These are phyloP conservation scores for Rhododendron griersonianum DNA, from an alignment of 148 eudicot species.

Conservation along the genomic window DNA sequence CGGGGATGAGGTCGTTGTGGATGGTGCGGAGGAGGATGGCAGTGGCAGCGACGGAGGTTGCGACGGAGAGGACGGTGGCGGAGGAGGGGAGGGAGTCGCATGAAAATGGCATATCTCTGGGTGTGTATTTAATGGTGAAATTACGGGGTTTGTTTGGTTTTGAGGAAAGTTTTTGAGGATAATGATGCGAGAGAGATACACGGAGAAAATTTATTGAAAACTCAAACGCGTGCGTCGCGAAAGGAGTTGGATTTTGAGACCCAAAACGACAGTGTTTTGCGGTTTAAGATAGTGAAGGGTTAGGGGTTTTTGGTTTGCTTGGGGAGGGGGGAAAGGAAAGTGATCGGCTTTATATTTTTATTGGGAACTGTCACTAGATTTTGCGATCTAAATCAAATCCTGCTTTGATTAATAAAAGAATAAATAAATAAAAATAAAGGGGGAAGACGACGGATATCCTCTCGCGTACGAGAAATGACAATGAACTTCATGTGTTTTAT, in stretches of 20 bases:
- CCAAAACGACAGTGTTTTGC: neutral
- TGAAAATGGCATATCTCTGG: neutral
- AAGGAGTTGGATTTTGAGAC: no score
- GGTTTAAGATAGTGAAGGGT: neutral
- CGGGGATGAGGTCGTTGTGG: slow-evolving; percentile 46
- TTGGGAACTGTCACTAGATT: neutral
- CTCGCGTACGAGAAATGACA: no score
- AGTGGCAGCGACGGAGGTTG: slow-evolving; percentile 47
- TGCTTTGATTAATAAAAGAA: no score
- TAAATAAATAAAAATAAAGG: no score
- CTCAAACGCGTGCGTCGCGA: accelerated
- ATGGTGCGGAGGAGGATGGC: slow-evolving; percentile 39
- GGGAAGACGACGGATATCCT: no score
- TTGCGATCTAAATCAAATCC: no score
- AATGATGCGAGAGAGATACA: no score
- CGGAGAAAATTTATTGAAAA: no score
- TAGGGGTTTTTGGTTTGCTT: neutral
- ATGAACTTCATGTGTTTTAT: no score
- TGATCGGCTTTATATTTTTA: neutral
- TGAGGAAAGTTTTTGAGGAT: no score
- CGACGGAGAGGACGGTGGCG: slow-evolving; percentile 38
- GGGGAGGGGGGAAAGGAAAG: neutral
- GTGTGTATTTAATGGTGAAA: neutral
- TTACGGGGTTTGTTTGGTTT: no score
- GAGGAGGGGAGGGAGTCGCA: slow-evolving; percentile 24